Evolutionary conservation across 371 early-diverging fungal genomes (phyloP).

Genomic region (Mortierella sp.): DNA sequence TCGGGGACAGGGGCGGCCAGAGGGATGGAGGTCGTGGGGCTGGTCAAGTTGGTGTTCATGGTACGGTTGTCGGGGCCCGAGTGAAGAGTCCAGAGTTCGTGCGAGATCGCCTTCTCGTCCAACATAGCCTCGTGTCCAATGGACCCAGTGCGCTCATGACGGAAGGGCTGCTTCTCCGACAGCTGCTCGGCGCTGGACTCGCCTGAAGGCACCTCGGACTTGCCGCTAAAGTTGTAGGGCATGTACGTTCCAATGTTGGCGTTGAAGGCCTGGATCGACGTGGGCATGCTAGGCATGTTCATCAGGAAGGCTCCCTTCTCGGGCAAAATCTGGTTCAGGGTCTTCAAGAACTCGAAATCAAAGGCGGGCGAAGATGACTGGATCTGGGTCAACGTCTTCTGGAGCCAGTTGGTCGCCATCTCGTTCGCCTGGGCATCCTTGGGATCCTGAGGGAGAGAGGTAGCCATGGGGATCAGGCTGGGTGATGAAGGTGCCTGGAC

Average conservation of each 20-base stretch:
- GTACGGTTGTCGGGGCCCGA: conserved; percentile 25
- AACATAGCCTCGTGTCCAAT: conserved; percentile 26
- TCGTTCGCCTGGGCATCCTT: conserved; percentile 50
- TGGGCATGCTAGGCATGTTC: conserved; percentile 57
- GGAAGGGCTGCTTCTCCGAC: conserved; percentile 36
- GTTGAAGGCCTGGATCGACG: conserved; percentile 54
- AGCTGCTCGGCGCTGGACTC: conserved; percentile 7
- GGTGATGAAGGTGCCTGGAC: conserved; percentile 50
- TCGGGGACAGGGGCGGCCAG: conserved; percentile 18
- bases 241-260: conserved; percentile 54
- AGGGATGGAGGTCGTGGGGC: not conserved
- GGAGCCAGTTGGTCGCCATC: conserved; percentile 57
- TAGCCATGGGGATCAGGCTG: conserved; percentile 42
- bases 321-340: conserved; percentile 54
- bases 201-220: conserved; percentile 20
- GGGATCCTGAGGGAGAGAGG: conserved; percentile 33
- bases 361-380: conserved; percentile 53
- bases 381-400: conserved; percentile 57
- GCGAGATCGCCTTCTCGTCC: conserved; percentile 49
- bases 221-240: conserved; percentile 53
- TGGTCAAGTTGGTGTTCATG: conserved; percentile 17
- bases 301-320: conserved; percentile 54
- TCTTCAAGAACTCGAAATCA: conserved; percentile 54
- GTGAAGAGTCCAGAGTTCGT: conserved; percentile 54
- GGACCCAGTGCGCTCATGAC: conserved; percentile 23